Evolutionary conservation across 2,329 filamentous ascomycete species (phyloP), one percentile per base, ranked within the genome.

Genomic region (Aureobasidium sp.): DNA sequence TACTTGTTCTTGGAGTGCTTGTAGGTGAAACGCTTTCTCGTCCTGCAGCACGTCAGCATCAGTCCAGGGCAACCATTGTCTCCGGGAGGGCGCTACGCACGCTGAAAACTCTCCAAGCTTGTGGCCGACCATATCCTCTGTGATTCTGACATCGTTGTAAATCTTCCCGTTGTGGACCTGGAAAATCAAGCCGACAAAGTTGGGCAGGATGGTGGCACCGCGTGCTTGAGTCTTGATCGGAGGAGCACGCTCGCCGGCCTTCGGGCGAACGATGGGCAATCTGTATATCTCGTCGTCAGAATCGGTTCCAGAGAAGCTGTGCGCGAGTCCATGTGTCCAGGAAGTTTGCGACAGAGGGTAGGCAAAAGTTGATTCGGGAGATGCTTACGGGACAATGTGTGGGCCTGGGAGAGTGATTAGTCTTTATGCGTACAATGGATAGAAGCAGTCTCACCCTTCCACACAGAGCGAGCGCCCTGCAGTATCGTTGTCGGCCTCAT

Each of bases 121-220:
- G 76, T 94, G 89, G 60, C 92, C 92, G 55, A 97, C 92, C 92
- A 97, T 97, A 71, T 96, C 90, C 74, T 96, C 92, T 17, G 91
- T 96, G 66, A 97, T 89, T 67, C 81, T 82, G 61, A 96, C 82
- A 68, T 94, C 89, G 69, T 87, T 78, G 76, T 96, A 96, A 36
- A 83, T 83, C 79, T 94, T 96, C 70, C 92, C 92, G 74, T 96
- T 96, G 79, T 97, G 88, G 64, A 97, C 84, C 76, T 92, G 88
- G 75, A 97, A 97, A 73, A 86, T 87, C 70, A 96, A 79, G 15
- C 91, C 91, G 60, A 97, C 90, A 73, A 96, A 96, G 76, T 89
- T 95, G 66, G 92, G 92, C 62, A 96, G 82, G 70, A 97, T 94
- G 6, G 91, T 96, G 36, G 92, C 92, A 62, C 88, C 84, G 67